Conservation (phyloP, 2,329 filamentous ascomycete genomes). For the Calonectria henricotiae region DNA sequence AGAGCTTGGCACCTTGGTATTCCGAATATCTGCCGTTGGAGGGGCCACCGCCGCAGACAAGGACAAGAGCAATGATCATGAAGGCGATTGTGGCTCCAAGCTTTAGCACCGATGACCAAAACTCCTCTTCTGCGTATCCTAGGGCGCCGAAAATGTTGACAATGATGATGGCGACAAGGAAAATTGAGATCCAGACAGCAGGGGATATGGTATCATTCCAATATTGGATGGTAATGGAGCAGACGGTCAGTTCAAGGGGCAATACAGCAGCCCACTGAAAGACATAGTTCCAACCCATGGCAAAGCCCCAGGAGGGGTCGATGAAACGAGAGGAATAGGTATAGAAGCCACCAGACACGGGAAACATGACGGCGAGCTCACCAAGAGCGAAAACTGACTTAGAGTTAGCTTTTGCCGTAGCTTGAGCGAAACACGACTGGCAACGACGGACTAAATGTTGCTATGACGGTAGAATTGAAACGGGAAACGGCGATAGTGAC, state of each 20-base stretch:
- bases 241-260: constrained; percentile 69
- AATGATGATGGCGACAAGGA: constrained; percentile 66
- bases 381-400: constrained; percentile 70
- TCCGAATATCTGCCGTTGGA: constrained; percentile 61
- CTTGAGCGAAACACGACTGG: not conserved
- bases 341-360: constrained; percentile 76
- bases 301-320: constrained; percentile 74
- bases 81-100: constrained; percentile 73
- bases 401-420: constrained; percentile 32
- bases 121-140: constrained; percentile 72
- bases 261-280: constrained; percentile 69
- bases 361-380: constrained; percentile 75
- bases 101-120: constrained; percentile 71
- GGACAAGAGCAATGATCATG: constrained; percentile 74
- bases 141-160: constrained; percentile 72
- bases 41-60: constrained; percentile 73
- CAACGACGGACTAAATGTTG: too few species aligned
- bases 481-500: not conserved
- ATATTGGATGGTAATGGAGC: constrained; percentile 67
- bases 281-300: constrained; percentile 66
- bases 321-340: constrained; percentile 76
- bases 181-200: constrained; percentile 71
- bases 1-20: constrained; percentile 62
- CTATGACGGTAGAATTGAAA: not conserved
- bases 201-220: constrained; percentile 67